Percentiles rank a stretch among this genome's conserved stretches.
Evolutionary conservation across 352 stramenopile genomes (phyloP).

Genomic region (Globisporangium orthogonon): DNA sequence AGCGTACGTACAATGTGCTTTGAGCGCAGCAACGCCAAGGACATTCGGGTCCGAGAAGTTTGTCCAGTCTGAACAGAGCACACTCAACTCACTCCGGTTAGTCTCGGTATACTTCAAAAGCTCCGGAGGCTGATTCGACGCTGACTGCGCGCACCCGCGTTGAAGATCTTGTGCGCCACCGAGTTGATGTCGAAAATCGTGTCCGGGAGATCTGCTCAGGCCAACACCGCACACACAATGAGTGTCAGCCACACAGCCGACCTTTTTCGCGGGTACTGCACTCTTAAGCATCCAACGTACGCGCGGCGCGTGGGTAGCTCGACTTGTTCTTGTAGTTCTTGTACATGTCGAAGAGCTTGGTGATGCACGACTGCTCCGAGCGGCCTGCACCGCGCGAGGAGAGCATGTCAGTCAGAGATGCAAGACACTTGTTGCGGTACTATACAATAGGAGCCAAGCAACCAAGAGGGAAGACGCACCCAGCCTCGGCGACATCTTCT

Average conservation of each 20-base stretch:
- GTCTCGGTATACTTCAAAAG: no score
- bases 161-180: constrained; percentile 65
- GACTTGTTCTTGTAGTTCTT: constrained; percentile 37
- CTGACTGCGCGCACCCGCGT: constrained; percentile 23
- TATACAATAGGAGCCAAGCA: background rate
- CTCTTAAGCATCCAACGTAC: constrained; percentile 20
- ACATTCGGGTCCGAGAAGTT: constrained; percentile 49
- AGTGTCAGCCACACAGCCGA: no score
- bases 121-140: background rate
- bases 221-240: background rate
- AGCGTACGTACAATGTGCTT: constrained; percentile 26
- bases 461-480: constrained; percentile 1
- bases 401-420: no score
- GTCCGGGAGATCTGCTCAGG: constrained; percentile 38
- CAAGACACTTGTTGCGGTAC: background rate
- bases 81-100: no score
- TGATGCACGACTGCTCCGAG: constrained; percentile 42
- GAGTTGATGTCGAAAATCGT: constrained; percentile 48
- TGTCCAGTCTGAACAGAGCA: constrained; percentile 8
- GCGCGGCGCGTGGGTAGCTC: constrained; percentile 27
- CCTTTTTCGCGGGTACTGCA: no score
- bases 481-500: constrained; percentile 22
- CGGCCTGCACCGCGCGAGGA: constrained; percentile 19
- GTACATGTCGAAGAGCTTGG: constrained; percentile 58
- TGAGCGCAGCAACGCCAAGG: constrained; percentile 41